These are phyloP conservation scores for Haplosporangium sp. DNA, from an alignment of 371 early-diverging fungal species.

Conservation along the genomic window DNA sequence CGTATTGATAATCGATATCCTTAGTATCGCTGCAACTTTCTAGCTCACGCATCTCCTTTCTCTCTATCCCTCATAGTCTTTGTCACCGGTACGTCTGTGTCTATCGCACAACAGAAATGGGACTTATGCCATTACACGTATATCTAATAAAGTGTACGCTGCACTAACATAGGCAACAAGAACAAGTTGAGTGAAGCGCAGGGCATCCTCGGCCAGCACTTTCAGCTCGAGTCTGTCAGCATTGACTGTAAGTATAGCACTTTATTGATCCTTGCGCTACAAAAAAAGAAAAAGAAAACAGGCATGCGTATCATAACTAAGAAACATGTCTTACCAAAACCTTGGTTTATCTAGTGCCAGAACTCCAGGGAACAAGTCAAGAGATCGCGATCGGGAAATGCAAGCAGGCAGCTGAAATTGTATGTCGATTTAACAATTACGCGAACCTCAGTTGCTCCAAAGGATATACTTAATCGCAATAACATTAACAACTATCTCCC, in stretches of 20 bases:
- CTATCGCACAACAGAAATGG: background rate
- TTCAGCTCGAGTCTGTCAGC: constrained; percentile 74
- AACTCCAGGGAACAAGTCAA: constrained; percentile 85
- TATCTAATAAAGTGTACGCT: background rate
- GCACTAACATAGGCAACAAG: constrained; percentile 79
- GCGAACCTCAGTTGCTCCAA: too few species aligned
- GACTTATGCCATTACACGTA: too few species aligned
- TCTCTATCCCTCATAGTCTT: background rate
- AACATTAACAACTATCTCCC: background rate
- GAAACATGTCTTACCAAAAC: background rate
- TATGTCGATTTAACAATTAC: constrained; percentile 24
- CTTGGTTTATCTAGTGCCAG: too few species aligned
- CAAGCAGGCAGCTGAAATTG: constrained; percentile 74
- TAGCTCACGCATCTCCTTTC: background rate
- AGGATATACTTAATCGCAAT: too few species aligned
- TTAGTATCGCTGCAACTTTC: background rate
- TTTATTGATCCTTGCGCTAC: constrained; percentile 1
- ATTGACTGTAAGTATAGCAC: constrained; percentile 78
- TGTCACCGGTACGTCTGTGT: background rate
- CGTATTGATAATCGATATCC: too few species aligned
- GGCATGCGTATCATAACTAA: background rate
- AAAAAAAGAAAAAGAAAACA: background rate
- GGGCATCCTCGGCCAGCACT: constrained; percentile 75
- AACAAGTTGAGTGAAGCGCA: constrained; percentile 94
- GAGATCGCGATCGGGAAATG: constrained; percentile 88